Percentiles rank a stretch among this genome's conserved stretches.
These are phyloP conservation scores for Aspergillus ellipticus DNA, from an alignment of 495 filamentous ascomycete genomes.

Conservation along the genomic window DNA sequence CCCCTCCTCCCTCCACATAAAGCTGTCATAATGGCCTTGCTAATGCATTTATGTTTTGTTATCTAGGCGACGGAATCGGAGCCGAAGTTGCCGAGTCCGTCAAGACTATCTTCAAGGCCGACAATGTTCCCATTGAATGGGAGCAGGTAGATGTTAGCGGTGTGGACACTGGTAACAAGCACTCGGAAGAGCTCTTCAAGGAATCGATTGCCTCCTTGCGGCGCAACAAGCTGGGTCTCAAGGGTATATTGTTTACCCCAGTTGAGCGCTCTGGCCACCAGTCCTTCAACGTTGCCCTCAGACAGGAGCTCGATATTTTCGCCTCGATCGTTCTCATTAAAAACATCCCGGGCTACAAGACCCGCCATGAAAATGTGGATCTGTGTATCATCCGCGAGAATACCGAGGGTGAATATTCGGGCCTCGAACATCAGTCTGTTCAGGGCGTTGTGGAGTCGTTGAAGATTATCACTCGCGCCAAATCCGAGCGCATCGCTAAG, in stretches of 20 bases:
- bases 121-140: slow-evolving; percentile 98
- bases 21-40: background rate
- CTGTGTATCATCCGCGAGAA: slow-evolving; percentile 99
- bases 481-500: slow-evolving; percentile 97
- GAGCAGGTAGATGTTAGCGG: slow-evolving; percentile 97
- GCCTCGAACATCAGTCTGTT: slow-evolving; percentile 97
- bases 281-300: slow-evolving; percentile 98
- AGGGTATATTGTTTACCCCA: slow-evolving; percentile 94
- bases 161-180: slow-evolving; percentile 78
- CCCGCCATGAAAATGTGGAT: slow-evolving; percentile 93
- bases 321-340: slow-evolving; percentile 97
- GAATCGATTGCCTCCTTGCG: slow-evolving; percentile 92
- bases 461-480: slow-evolving; percentile 98
- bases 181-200: slow-evolving; percentile 90
- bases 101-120: slow-evolving; percentile 98
- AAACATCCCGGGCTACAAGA: slow-evolving; percentile 98
- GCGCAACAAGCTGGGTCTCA: slow-evolving; percentile 96
- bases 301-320: slow-evolving; percentile 99
- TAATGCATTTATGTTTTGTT: background rate
- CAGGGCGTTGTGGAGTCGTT: slow-evolving; percentile 96
- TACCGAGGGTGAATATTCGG: slow-evolving; percentile 98
- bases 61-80: slow-evolving; percentile 87
- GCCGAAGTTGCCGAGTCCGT: slow-evolving; percentile 97
- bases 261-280: slow-evolving; percentile 96
- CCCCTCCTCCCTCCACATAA: background rate